phyloP scores from a whole-genome alignment of 164 flowering plant species.

The Stephania japonica region DNA sequence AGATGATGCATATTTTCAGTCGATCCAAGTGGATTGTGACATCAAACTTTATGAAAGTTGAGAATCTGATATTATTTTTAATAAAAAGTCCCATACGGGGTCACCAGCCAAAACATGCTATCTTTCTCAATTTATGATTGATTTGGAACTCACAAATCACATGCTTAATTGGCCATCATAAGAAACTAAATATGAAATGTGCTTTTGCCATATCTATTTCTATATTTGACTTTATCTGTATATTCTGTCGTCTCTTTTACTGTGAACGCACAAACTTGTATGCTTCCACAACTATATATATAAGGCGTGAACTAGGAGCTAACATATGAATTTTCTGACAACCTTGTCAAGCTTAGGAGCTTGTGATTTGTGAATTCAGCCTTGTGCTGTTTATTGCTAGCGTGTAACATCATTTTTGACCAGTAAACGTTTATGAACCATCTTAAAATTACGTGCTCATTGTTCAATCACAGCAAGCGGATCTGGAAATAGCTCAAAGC shows the following conservation, averaged over 20 bases:
- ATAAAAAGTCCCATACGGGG: not conserved
- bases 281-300: too few relatives aligned
- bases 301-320: not conserved
- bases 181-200: not conserved
- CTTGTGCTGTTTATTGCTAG: not conserved
- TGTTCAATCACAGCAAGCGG: conserved; percentile 51
- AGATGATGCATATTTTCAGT: not conserved
- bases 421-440: conserved; percentile 1
- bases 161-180: not conserved
- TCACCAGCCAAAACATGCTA: not conserved
- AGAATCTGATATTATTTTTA: not conserved
- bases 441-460: conserved; percentile 3
- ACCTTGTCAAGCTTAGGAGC: not conserved
- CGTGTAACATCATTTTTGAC: not conserved
- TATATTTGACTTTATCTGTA: not conserved
- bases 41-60: not conserved
- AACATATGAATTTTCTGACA: not conserved
- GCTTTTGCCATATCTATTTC: not conserved
- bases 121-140: not conserved
- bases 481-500: conserved; percentile 66
- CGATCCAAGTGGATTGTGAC: not conserved
- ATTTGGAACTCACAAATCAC: not conserved
- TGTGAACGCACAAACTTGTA: not conserved
- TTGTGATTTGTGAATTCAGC: not conserved
- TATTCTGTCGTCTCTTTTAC: too few relatives aligned